These are phyloP conservation scores for Cylindrodendrum hubeiense DNA, from an alignment of 2,329 filamentous ascomycete genomes.

Conservation along the genomic window DNA sequence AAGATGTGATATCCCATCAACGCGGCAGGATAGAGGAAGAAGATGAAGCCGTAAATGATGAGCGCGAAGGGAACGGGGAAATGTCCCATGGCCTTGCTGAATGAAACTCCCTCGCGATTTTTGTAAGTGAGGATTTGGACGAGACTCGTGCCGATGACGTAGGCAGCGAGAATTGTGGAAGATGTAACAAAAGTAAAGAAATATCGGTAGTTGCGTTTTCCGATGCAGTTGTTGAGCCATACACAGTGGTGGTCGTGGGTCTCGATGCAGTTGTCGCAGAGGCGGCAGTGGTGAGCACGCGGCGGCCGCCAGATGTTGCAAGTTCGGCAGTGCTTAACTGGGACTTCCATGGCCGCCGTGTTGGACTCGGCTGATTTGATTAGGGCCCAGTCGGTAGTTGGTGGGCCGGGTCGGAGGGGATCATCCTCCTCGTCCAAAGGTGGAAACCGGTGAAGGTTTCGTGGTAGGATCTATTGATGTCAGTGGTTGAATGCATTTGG, in stretches of 20 bases:
- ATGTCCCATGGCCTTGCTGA: constrained; percentile 74
- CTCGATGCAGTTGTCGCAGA: constrained; percentile 97
- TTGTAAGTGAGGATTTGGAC: constrained; percentile 83
- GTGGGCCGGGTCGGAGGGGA: constrained; percentile 82
- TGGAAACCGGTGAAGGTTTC: constrained; percentile 92
- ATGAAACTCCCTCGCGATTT: constrained; percentile 72
- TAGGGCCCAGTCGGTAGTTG: constrained; percentile 94
- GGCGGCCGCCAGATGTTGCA: constrained; percentile 98
- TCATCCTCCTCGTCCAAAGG: constrained; percentile 81
- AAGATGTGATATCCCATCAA: constrained; percentile 92
- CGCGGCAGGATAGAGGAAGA: constrained; percentile 83
- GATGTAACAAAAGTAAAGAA: constrained; percentile 93
- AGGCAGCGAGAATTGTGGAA: constrained; percentile 81
- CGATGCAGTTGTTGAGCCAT: constrained; percentile 99
- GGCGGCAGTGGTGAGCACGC: constrained; percentile 93
- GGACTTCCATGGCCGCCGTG: constrained; percentile 95
- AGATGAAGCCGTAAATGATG: constrained; percentile 84
- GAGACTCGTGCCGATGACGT: constrained; percentile 82
- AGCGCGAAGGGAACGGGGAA: constrained; percentile 89
- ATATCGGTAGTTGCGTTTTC: constrained; percentile 96
- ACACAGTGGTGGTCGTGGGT: constrained; percentile 98
- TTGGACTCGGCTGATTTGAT: constrained; percentile 82
- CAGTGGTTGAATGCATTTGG: constrained; percentile 13
- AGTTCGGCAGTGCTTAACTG: constrained; percentile 97
- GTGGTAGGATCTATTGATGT: constrained; percentile 81